Percentiles rank a stretch among this genome's conserved stretches.
phyloP scores from a whole-genome alignment of 768 basidiomycete species.

The Leccinum incarnatum region DNA sequence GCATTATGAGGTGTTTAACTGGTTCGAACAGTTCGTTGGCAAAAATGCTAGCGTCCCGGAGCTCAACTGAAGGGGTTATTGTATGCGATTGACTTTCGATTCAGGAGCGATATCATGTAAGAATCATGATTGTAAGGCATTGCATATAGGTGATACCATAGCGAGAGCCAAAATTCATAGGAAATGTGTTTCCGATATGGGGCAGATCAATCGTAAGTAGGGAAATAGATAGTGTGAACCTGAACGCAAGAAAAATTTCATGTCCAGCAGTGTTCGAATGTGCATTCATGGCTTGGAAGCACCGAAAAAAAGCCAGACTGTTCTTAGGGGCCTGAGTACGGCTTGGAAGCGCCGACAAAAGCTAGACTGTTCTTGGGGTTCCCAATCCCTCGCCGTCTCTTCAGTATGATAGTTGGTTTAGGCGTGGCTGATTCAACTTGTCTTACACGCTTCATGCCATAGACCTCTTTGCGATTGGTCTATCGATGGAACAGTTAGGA shows the following conservation, averaged over 20 bases:
- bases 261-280: not conserved
- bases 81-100: not conserved
- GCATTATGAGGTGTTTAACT: slow-evolving; percentile 92
- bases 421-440: slow-evolving; percentile 5
- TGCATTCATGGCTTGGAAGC: slow-evolving; percentile 9
- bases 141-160: slow-evolving; percentile 3
- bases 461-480: slow-evolving; percentile 41
- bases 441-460: slow-evolving; percentile 28
- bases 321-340: too few relatives aligned
- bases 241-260: not conserved
- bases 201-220: slow-evolving; percentile 7
- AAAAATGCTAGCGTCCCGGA: slow-evolving; percentile 6
- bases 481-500: slow-evolving; percentile 18
- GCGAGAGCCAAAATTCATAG: not conserved
- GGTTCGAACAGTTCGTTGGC: slow-evolving; percentile 74
- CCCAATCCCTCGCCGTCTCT: slow-evolving; percentile 20
- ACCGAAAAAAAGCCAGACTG: not conserved
- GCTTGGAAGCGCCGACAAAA: too few relatives aligned
- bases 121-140: slow-evolving; percentile 5
- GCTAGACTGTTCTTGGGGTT: slow-evolving; percentile 14
- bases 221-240: slow-evolving; percentile 9
- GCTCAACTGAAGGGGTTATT: slow-evolving; percentile 10
- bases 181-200: slow-evolving; percentile 10
- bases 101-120: not conserved
- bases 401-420: slow-evolving; percentile 7